phyloP scores from a whole-genome alignment of 768 basidiomycete species.

The Rhodosporidiobolus odoratus region DNA sequence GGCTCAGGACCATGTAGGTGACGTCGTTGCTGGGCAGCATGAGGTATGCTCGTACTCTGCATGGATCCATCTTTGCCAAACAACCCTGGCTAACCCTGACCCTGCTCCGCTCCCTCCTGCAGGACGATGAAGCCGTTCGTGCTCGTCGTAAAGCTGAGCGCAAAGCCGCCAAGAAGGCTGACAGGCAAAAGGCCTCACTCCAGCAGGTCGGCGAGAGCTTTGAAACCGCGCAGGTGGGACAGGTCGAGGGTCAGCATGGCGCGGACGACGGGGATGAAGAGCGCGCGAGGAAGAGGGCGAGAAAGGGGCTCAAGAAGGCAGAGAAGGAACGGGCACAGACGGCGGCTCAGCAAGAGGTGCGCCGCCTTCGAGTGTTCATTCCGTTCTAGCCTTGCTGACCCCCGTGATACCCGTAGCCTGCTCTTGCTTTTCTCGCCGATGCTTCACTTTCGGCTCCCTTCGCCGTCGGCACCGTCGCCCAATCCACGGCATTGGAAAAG shows the following conservation, averaged over 20 bases:
- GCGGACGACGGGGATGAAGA: background rate
- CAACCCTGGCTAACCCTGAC: too few species aligned
- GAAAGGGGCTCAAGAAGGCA: background rate
- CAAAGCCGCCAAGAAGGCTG: slow-evolving; percentile 7
- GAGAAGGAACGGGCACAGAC: background rate
- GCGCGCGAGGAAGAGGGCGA: background rate
- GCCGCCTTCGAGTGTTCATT: background rate
- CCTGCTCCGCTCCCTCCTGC: too few species aligned
- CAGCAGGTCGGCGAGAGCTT: background rate
- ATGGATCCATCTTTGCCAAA: too few species aligned
- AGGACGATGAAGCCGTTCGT: background rate
- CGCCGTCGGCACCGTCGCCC: background rate
- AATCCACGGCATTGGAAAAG: too few species aligned
- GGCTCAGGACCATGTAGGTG: background rate
- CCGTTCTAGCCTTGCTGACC: background rate
- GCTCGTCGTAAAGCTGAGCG: background rate
- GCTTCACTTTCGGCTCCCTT: background rate
- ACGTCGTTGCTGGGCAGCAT: background rate
- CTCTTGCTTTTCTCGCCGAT: background rate
- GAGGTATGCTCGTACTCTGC: too few species aligned
- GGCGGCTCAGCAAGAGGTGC: background rate
- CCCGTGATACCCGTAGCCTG: background rate
- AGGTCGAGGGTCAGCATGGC: background rate
- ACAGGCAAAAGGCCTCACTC: background rate
- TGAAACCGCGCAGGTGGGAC: background rate